Base-by-base conservation (phyloP, 2,329 filamentous ascomycete species). In the Tolypocladium amazonense region DNA sequence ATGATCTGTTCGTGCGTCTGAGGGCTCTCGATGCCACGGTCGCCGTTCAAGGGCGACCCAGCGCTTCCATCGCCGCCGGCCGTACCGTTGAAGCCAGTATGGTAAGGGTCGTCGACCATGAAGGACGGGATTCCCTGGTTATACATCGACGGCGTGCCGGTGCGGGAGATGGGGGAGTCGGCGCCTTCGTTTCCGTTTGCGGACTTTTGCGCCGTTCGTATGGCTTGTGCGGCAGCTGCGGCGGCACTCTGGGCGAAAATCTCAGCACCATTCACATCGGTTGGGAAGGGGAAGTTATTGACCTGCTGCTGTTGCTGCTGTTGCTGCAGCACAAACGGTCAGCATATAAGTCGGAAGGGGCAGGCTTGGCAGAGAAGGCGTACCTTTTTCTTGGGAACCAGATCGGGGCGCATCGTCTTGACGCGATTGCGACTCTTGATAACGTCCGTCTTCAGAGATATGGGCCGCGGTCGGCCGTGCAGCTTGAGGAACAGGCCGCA, bases 391-490 rank as follows among this genome's bases (percentile, higher is more conserved):
- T 87, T 92, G 69, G 90, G 89, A 55, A 87, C 86, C 63, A 89
- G 84, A 68, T 92, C 90, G 11, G 89, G 85, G 58, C 84, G 83
- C 74, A 85, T 84, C 35, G 92, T 94, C 81, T 97, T 97, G 67
- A 97, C 93, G 65, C 94, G 87, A 77, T 99, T 99, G 70, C 94
- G 91, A 79, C 92, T 97, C 81, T 99, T 99, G 79, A 99, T 99
- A 66, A 97, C 93, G 79, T 99, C 94, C 56, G 94, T 97, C 82
- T 99, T 99, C 68, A 99, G 83, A 68, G 90, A 96, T 73, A 96
- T 97, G 66, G 94, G 94, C 60, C 94, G 88, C 62, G 94, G 86
- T 33, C 92, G 89, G 64, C 92, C 92, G 73, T 99, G 94, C 66
- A 99, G 83, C 82, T 99, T 99, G 69, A 97, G 83, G 76, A 97